Evolutionary conservation across 2,329 filamentous ascomycete species (phyloP).

Genomic region (Phyllosticta capitalensis): DNA sequence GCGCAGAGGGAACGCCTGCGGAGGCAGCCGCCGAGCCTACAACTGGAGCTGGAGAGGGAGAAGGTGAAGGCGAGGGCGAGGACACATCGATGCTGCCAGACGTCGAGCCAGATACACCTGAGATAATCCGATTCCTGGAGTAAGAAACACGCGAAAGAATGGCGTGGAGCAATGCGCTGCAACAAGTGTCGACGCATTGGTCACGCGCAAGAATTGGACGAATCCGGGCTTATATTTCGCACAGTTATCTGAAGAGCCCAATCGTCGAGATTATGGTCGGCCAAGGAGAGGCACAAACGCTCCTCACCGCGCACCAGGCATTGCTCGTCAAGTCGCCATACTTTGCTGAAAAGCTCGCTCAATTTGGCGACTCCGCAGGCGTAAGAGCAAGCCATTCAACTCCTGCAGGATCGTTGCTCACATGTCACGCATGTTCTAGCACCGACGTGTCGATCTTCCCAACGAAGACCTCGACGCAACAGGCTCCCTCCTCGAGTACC

Average conservation of each 20-base stretch:
- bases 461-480: slow-evolving; percentile 63
- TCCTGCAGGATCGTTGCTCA: slow-evolving; percentile 10
- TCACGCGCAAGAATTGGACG: not conserved
- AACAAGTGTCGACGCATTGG: not conserved
- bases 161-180: not conserved
- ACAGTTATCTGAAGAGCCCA: slow-evolving; percentile 39
- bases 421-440: slow-evolving; percentile 26
- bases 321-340: slow-evolving; percentile 66
- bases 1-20: slow-evolving; percentile 18
- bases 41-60: slow-evolving; percentile 12
- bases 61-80: slow-evolving; percentile 20
- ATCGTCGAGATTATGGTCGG: slow-evolving; percentile 39
- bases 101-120: slow-evolving; percentile 33
- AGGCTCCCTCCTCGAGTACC: slow-evolving; percentile 70
- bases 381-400: not conserved
- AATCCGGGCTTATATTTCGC: not conserved
- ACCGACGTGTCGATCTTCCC: slow-evolving; percentile 58
- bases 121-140: slow-evolving; percentile 38
- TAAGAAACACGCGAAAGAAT: slow-evolving; percentile 16
- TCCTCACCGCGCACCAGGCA: slow-evolving; percentile 70
- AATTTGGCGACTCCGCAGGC: slow-evolving; percentile 51
- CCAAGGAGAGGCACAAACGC: slow-evolving; percentile 47
- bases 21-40: slow-evolving; percentile 13
- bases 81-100: slow-evolving; percentile 30
- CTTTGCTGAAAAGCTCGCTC: slow-evolving; percentile 54